phyloP scores from a whole-genome alignment of 148 eudicot species.

The Chenopodium berlandieri region DNA sequence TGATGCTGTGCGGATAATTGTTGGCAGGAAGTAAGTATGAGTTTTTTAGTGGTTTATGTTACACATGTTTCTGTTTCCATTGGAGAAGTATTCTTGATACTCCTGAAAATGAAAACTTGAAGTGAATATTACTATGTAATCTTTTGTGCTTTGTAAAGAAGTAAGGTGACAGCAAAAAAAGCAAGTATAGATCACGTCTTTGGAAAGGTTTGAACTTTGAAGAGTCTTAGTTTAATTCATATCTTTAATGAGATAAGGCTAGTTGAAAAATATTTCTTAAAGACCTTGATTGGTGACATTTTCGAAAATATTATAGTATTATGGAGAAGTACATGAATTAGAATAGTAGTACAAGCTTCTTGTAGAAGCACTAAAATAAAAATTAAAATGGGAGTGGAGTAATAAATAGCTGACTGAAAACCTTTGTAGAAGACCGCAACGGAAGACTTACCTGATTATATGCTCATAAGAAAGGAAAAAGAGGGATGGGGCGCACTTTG shows the following conservation, averaged over 20 bases:
- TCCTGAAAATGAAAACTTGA: slow-evolving; percentile 3
- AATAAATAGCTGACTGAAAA: background rate
- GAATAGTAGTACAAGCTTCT: background rate
- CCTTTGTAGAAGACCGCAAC: background rate
- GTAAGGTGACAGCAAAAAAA: background rate
- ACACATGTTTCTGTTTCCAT: background rate
- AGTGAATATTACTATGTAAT: background rate
- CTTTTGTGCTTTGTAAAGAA: background rate
- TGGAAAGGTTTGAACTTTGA: background rate
- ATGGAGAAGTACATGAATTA: background rate
- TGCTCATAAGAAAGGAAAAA: background rate
- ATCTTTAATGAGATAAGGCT: background rate
- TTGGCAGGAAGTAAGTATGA: slow-evolving; percentile 71
- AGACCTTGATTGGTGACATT: background rate
- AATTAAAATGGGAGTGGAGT: background rate
- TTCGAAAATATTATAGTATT: background rate
- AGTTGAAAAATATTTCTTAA: background rate
- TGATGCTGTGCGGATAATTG: slow-evolving; percentile 87
- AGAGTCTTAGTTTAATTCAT: background rate
- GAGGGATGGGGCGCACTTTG: background rate
- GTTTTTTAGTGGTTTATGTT: background rate
- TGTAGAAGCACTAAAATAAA: background rate
- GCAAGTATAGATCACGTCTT: background rate
- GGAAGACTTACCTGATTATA: background rate
- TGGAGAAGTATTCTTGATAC: slow-evolving; percentile 7